These are phyloP conservation scores for Elsinoe necatrix DNA, from an alignment of 2,329 filamentous ascomycete genomes.

Conservation along the genomic window DNA sequence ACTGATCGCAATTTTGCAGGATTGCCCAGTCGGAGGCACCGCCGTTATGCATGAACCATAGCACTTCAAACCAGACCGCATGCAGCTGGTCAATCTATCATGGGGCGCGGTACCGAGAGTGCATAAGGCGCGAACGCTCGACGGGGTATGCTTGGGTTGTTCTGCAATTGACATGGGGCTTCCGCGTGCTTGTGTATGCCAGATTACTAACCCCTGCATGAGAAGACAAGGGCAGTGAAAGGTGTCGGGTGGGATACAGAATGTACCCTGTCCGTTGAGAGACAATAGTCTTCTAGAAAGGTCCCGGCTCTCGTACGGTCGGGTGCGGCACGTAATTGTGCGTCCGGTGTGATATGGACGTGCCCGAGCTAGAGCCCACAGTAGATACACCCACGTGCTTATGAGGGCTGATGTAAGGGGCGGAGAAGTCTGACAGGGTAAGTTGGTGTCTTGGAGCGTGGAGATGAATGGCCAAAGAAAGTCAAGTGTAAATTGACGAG, in stretches of 20 bases:
- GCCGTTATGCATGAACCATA: neutral
- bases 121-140: neutral
- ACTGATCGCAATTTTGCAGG: neutral
- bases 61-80: neutral
- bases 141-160: neutral
- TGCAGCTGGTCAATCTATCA: neutral
- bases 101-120: neutral
- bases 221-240: neutral
- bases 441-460: neutral
- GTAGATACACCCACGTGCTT: conserved; percentile 1
- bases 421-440: neutral
- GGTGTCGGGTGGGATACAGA: neutral
- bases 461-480: neutral
- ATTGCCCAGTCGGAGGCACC: neutral
- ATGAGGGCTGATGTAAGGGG: neutral
- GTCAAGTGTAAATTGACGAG: neutral
- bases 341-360: neutral
- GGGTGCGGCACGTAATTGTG: conserved; percentile 6
- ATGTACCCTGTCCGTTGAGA: neutral
- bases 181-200: neutral
- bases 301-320: neutral
- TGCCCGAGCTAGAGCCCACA: neutral
- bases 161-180: neutral
- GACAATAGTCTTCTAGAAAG: neutral
- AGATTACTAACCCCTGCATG: neutral